Percentiles rank a stretch among this genome's conserved stretches.
phyloP scores from a whole-genome alignment of 2,329 filamentous ascomycete genomes.

The Monosporascus cannonballus region DNA sequence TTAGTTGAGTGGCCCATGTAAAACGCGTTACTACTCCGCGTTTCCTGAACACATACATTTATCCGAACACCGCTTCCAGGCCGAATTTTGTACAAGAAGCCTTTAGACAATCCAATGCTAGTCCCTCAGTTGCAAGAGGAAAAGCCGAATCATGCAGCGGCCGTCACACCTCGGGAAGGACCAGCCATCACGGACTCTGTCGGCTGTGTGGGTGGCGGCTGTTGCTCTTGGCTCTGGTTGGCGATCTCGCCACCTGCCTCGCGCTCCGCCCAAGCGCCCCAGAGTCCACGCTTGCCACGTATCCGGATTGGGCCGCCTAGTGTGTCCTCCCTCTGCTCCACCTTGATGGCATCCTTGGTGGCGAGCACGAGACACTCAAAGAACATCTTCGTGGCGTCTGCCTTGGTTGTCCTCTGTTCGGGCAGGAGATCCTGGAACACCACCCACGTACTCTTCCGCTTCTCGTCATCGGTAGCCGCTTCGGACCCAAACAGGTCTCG shows the following conservation, averaged over 20 bases:
- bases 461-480: conserved; percentile 60
- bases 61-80: conserved; percentile 19
- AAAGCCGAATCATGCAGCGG: conserved; percentile 18
- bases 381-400: conserved; percentile 98
- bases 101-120: conserved; percentile 8
- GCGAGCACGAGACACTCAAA: conserved; percentile 94
- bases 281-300: conserved; percentile 87
- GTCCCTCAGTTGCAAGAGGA: conserved; percentile 3
- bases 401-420: conserved; percentile 71
- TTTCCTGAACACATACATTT: conserved; percentile 16
- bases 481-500: conserved; percentile 79
- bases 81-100: conserved; percentile 29
- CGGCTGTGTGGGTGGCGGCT: conserved; percentile 21
- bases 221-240: conserved; percentile 39
- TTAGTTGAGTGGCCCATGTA: conserved; percentile 8
- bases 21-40: neutral
- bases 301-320: conserved; percentile 79
- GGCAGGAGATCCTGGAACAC: conserved; percentile 90
- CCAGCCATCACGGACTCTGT: conserved; percentile 25
- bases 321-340: conserved; percentile 70
- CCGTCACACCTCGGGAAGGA: conserved; percentile 24
- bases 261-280: conserved; percentile 91
- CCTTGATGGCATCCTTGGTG: conserved; percentile 96
- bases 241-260: conserved; percentile 60
- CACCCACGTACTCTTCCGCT: conserved; percentile 69